These are phyloP conservation scores for Xerocomus nothofagi DNA, from an alignment of 1,284 basidiomycete genomes.

Conservation along the genomic window DNA sequence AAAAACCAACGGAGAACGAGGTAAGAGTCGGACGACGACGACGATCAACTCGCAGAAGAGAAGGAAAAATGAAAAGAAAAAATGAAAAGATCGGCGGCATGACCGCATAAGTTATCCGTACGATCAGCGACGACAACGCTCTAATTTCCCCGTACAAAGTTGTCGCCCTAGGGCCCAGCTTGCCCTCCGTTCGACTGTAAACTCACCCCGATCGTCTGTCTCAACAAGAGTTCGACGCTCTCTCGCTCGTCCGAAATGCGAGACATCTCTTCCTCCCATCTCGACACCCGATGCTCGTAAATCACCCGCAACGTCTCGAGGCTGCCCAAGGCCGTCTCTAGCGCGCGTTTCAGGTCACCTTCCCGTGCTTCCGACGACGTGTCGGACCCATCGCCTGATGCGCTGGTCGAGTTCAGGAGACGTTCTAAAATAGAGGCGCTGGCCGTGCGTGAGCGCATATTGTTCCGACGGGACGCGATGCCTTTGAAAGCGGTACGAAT, in stretches of 20 bases:
- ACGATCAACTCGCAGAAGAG: neutral
- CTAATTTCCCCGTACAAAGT: neutral
- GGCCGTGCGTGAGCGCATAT: slow-evolving; percentile 44
- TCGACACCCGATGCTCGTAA: slow-evolving; percentile 63
- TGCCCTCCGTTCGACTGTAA: slow-evolving; percentile 19
- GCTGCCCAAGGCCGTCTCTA: slow-evolving; percentile 65
- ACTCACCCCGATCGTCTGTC: slow-evolving; percentile 56
- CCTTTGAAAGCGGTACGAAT: slow-evolving; percentile 58
- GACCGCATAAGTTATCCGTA: neutral
- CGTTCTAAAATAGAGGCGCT: slow-evolving; percentile 55
- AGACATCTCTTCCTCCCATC: slow-evolving; percentile 70
- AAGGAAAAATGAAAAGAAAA: neutral
- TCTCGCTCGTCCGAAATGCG: slow-evolving; percentile 65
- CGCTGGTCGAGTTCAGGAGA: slow-evolving; percentile 44
- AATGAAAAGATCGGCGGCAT: neutral
- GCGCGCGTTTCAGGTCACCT: slow-evolving; percentile 60
- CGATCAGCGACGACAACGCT: neutral
- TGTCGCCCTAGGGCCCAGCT: neutral
- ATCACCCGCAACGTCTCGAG: slow-evolving; percentile 59
- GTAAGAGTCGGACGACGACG: neutral
- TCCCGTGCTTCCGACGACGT: slow-evolving; percentile 50
- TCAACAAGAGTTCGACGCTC: slow-evolving; percentile 59
- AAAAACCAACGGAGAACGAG: neutral
- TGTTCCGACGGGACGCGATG: slow-evolving; percentile 57
- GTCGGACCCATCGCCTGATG: slow-evolving; percentile 55